phyloP scores from a whole-genome alignment of 2,329 filamentous ascomycete species.

The Cytospora mali region DNA sequence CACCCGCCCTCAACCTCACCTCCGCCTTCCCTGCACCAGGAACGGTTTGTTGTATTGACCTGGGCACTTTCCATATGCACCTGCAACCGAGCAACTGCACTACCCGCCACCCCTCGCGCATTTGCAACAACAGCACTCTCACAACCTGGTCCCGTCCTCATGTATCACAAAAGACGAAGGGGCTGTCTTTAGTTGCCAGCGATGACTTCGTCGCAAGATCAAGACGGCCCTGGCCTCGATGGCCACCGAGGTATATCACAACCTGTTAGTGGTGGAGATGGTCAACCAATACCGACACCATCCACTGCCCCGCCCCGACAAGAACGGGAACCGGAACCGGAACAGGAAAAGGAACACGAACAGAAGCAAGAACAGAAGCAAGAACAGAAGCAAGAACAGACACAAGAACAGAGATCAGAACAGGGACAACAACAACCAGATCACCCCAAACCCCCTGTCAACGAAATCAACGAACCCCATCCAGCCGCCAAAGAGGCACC shows the following conservation, averaged over 20 bases:
- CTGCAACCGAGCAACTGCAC: not conserved
- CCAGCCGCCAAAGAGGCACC: not conserved
- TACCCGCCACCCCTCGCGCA: slow-evolving; percentile 4
- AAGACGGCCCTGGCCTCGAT: slow-evolving; percentile 18
- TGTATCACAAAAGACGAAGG: slow-evolving; percentile 18
- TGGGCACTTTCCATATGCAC: slow-evolving; percentile 6
- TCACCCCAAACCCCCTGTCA: not conserved
- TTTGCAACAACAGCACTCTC: not conserved
- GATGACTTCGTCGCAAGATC: slow-evolving; percentile 27
- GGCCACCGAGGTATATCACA: slow-evolving; percentile 9
- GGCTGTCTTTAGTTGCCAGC: slow-evolving; percentile 22
- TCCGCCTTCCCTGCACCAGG: not conserved
- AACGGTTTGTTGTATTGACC: not conserved
- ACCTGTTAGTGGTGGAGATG: not conserved
- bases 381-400: not conserved
- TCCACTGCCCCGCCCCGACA: not conserved
- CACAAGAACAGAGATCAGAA: not conserved
- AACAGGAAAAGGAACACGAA: not conserved
- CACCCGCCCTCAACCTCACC: not conserved
- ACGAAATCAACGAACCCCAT: slow-evolving; percentile 1
- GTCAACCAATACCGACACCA: not conserved
- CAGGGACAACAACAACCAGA: not conserved
- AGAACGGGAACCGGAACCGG: not conserved
- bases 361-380: not conserved
- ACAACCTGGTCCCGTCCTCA: slow-evolving; percentile 8